A percentile compares a stretch with the other conserved stretches of the same genome.
Evolutionary conservation across 2,329 filamentous ascomycete genomes (phyloP).

Genomic region (Aspergillus transmontanensis): DNA sequence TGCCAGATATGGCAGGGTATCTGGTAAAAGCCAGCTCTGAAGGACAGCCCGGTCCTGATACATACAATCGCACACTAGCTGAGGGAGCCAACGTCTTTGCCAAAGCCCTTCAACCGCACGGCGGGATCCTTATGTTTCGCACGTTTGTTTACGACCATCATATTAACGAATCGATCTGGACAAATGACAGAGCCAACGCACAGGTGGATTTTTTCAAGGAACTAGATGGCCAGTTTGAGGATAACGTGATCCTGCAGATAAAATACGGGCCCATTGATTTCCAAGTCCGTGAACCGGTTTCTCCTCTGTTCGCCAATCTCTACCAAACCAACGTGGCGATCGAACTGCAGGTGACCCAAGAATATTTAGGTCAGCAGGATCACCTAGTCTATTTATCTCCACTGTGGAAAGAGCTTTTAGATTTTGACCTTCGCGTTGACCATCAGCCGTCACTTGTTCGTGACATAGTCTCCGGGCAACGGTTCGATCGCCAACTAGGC

Average conservation of each 20-base stretch:
- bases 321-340: constrained; percentile 56
- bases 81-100: constrained; percentile 72
- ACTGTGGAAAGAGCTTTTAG: constrained; percentile 68
- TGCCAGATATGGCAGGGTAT: constrained; percentile 71
- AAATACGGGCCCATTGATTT: constrained; percentile 77
- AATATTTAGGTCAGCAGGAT: constrained; percentile 71
- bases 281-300: constrained; percentile 68
- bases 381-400: constrained; percentile 70
- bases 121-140: constrained; percentile 69
- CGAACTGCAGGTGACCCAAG: constrained; percentile 68
- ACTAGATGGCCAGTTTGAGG: constrained; percentile 67
- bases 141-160: constrained; percentile 70
- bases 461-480: constrained; percentile 63
- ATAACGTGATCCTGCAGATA: constrained; percentile 72
- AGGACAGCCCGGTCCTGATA: constrained; percentile 69
- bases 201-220: constrained; percentile 68
- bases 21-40: constrained; percentile 73
- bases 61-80: constrained; percentile 70
- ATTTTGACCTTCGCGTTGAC: constrained; percentile 68
- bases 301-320: constrained; percentile 63
- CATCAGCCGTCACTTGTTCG: constrained; percentile 57
- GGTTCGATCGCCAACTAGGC: constrained; percentile 59
- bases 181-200: constrained; percentile 68
- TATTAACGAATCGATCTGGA: constrained; percentile 63
- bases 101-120: constrained; percentile 57